Conservation (phyloP, 306 rosid species). For the Rosa rugosa region DNA sequence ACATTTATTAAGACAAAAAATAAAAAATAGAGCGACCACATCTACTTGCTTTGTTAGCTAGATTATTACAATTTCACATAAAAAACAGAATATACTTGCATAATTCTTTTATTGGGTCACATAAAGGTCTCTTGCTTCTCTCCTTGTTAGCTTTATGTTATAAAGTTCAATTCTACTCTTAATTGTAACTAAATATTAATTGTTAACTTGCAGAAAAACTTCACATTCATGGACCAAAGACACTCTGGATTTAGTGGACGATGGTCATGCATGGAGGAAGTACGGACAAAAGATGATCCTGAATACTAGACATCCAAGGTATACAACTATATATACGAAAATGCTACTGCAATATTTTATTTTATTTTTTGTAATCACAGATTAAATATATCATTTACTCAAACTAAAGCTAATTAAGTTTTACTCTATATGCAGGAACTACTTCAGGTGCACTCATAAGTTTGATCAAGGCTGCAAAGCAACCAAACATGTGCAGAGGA, state of each 20-base stretch:
- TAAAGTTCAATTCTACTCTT: background rate
- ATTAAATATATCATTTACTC: background rate
- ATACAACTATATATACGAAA: background rate
- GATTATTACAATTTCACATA: background rate
- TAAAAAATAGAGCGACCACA: background rate
- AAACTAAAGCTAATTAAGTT: background rate
- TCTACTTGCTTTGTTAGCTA: background rate
- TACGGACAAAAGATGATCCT: conserved; percentile 69
- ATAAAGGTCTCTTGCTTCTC: background rate
- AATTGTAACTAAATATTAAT: background rate
- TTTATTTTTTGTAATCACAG: background rate
- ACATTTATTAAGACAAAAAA: background rate
- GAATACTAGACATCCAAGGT: conserved; percentile 47
- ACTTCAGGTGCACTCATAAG: conserved; percentile 79
- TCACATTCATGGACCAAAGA: conserved; percentile 41
- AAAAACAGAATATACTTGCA: background rate
- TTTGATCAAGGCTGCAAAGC: conserved; percentile 65
- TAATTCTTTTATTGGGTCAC: background rate
- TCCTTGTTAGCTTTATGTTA: background rate
- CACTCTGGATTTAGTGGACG: conserved; percentile 35
- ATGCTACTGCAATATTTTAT: background rate
- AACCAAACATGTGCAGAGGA: conserved; percentile 65
- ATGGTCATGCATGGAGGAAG: conserved; percentile 77
- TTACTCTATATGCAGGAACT: conserved; percentile 41
- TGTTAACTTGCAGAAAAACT: conserved; percentile 40